Percentiles rank a stretch among this genome's conserved stretches.
Evolutionary conservation across 768 basidiomycete species (phyloP).

Genomic region (Lentinula boryana): DNA sequence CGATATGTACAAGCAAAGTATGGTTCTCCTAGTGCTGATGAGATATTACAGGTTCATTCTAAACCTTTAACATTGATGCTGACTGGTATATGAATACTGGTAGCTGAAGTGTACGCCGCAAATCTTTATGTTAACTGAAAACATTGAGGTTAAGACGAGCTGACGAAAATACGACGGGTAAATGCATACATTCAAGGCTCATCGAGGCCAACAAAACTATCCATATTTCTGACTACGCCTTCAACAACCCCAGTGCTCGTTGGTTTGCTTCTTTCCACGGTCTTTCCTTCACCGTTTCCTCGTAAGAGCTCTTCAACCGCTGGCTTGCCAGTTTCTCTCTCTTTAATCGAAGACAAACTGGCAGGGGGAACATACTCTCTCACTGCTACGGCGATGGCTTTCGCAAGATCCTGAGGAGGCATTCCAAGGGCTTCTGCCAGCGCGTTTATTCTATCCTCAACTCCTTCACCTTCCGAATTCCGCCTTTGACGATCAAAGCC

Average conservation of each 20-base stretch:
- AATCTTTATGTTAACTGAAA: neutral
- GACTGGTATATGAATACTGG: too few relatives aligned
- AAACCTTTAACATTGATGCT: too few relatives aligned
- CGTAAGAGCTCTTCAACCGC: constrained; percentile 35
- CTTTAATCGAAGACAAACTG: constrained; percentile 49
- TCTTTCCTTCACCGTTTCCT: constrained; percentile 10
- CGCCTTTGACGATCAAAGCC: neutral
- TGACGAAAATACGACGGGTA: neutral
- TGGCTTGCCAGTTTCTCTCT: constrained; percentile 35
- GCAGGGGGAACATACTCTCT: constrained; percentile 55
- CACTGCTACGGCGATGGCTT: constrained; percentile 57
- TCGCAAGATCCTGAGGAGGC: constrained; percentile 52
- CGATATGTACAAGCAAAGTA: too few relatives aligned
- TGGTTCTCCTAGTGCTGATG: too few relatives aligned
- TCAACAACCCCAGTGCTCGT: constrained; percentile 19
- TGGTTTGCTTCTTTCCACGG: constrained; percentile 10
- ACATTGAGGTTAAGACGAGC: neutral
- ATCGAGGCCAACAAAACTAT: constrained; percentile 40
- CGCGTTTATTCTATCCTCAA: constrained; percentile 54
- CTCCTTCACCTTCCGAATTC: constrained; percentile 16
- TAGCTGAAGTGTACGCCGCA: neutral
- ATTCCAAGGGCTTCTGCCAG: constrained; percentile 61
- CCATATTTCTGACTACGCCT: constrained; percentile 27
- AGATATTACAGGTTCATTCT: too few relatives aligned
- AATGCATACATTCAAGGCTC: constrained; percentile 24